Percentiles rank a stretch among this genome's conserved stretches.
These are phyloP conservation scores for Ilyonectria destructans DNA, from an alignment of 2,329 filamentous ascomycete species.

Conservation along the genomic window DNA sequence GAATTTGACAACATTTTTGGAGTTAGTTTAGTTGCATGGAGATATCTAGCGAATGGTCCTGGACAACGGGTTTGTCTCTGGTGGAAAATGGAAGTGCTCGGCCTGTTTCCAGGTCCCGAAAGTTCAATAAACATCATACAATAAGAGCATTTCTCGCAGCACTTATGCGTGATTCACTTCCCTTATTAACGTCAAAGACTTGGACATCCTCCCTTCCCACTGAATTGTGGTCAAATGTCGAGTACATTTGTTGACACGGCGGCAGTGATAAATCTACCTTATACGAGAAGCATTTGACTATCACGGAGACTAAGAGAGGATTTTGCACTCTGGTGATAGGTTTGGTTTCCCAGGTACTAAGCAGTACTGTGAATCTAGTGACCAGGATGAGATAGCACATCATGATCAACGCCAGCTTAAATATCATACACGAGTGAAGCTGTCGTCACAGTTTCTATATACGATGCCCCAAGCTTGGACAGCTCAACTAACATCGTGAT, in stretches of 20 bases:
- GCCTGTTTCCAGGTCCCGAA: neutral
- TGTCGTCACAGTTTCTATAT: conserved; percentile 9
- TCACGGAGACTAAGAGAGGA: too few relatives aligned
- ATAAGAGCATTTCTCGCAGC: too few relatives aligned
- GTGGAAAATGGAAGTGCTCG: neutral
- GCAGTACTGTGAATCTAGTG: too few relatives aligned
- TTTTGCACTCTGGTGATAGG: too few relatives aligned
- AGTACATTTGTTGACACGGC: too few relatives aligned
- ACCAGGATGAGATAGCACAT: neutral
- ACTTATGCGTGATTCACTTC: neutral
- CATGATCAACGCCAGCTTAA: neutral
- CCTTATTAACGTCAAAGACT: neutral
- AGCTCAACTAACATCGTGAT: conserved; percentile 15
- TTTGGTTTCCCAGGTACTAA: too few relatives aligned
- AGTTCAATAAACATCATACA: too few relatives aligned
- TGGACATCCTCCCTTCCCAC: neutral
- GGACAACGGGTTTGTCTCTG: too few relatives aligned
- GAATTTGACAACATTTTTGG: neutral
- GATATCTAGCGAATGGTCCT: neutral
- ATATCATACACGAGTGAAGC: neutral
- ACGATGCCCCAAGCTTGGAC: conserved; percentile 3
- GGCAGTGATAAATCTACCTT: too few relatives aligned
- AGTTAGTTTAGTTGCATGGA: neutral
- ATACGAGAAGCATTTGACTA: neutral
- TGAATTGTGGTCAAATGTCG: too few relatives aligned